These are phyloP conservation scores for Fusarium humuli DNA, from an alignment of 2,329 filamentous ascomycete species.

Conservation along the genomic window DNA sequence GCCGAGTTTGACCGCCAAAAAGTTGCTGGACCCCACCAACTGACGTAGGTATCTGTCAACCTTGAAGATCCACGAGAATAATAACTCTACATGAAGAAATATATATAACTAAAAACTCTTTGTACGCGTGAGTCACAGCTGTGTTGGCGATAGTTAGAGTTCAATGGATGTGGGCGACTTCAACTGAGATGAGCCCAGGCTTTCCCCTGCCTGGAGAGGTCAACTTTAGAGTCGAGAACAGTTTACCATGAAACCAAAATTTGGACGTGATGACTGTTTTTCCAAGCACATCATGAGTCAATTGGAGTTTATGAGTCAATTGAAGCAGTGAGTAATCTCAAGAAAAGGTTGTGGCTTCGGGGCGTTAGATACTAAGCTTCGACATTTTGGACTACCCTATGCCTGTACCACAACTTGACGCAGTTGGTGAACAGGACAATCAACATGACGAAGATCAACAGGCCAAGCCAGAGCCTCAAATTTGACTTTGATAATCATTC, in stretches of 20 bases:
- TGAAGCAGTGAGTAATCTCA: too few relatives aligned
- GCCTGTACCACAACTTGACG: background rate
- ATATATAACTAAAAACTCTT: background rate
- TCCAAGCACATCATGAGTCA: background rate
- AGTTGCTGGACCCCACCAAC: constrained; percentile 35
- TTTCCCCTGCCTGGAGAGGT: background rate
- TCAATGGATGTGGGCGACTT: background rate
- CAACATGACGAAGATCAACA: background rate
- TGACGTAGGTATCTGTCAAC: background rate
- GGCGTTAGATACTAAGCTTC: background rate
- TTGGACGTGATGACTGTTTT: background rate
- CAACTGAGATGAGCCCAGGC: background rate
- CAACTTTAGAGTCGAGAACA: background rate
- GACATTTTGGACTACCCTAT: background rate
- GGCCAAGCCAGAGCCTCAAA: background rate
- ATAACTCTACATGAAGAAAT: background rate
- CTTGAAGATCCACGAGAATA: background rate
- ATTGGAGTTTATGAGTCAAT: background rate
- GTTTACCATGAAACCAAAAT: background rate
- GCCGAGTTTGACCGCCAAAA: constrained; percentile 40
- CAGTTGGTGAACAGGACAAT: background rate
- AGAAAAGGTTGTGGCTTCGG: background rate
- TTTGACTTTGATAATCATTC: background rate
- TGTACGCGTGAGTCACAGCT: background rate
- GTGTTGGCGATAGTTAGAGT: background rate